phyloP scores from a whole-genome alignment of 805 yeast genomes.

The Phaffomyces opuntiae region DNA sequence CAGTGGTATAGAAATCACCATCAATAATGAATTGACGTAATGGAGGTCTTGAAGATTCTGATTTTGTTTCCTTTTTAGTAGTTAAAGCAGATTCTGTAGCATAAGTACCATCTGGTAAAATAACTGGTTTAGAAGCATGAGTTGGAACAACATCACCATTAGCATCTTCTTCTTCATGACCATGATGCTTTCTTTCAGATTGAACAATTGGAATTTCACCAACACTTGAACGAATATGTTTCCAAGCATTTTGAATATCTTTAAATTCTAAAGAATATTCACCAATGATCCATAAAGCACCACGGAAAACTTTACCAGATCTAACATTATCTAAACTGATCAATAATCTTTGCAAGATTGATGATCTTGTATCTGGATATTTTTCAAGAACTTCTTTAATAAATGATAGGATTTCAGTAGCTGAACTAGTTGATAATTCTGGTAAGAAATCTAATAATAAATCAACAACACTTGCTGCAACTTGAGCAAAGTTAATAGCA shows the following conservation, averaged over 20 bases:
- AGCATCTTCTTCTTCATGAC: constrained; percentile 29
- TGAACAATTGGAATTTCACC: constrained; percentile 91
- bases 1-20: constrained; percentile 88
- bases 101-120: constrained; percentile 98
- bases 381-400: constrained; percentile 92
- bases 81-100: constrained; percentile 88
- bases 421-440: constrained; percentile 78
- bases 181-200: constrained; percentile 48
- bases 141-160: constrained; percentile 15
- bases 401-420: constrained; percentile 84
- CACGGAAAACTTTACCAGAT: constrained; percentile 87
- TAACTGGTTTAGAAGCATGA: constrained; percentile 59
- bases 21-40: constrained; percentile 73
- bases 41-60: constrained; percentile 49
- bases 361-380: constrained; percentile 69
- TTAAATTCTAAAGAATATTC: constrained; percentile 72
- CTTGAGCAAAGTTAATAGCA: constrained; percentile 84
- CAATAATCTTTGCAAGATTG: constrained; percentile 59
- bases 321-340: constrained; percentile 56
- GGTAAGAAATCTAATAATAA: constrained; percentile 78
- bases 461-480: constrained; percentile 86
- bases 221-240: constrained; percentile 67
- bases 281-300: constrained; percentile 94
- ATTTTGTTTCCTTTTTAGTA: constrained; percentile 33
- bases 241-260: constrained; percentile 82